Percentiles rank a stretch among this genome's conserved stretches.
Conservation (phyloP, 768 basidiomycete species). For the Lyophyllum atratum region DNA sequence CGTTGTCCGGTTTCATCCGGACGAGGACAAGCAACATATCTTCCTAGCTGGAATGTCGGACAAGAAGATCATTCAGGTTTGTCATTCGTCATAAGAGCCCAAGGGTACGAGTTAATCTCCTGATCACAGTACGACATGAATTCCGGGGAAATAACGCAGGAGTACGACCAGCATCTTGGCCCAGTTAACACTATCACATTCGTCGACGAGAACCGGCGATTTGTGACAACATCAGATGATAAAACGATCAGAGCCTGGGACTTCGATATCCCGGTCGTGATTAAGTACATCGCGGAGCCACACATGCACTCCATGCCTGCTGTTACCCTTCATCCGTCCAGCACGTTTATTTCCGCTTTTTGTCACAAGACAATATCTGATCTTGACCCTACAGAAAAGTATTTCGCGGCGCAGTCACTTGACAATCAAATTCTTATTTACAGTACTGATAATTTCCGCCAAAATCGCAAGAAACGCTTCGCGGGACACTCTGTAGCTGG, state of each 20-base stretch:
- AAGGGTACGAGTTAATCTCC: constrained; percentile 6
- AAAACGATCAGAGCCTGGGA: constrained; percentile 99
- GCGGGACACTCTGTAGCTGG: constrained; percentile 97
- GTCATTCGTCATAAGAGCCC: constrained; percentile 14
- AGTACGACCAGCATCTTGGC: constrained; percentile 98
- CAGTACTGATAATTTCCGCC: constrained; percentile 97
- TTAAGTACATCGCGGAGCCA: constrained; percentile 99
- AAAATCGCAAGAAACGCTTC: constrained; percentile 98
- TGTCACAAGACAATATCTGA: constrained; percentile 7
- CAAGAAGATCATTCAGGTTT: constrained; percentile 97
- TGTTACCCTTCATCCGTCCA: constrained; percentile 92
- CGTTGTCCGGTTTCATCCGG: constrained; percentile 94
- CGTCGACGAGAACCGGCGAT: constrained; percentile 96
- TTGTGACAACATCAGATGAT: constrained; percentile 98
- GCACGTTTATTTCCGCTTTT: constrained; percentile 51
- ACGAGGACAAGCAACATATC: constrained; percentile 92
- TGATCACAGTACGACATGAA: constrained; percentile 89
- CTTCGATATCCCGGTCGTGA: constrained; percentile 98
- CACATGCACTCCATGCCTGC: constrained; percentile 99
- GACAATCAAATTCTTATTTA: constrained; percentile 99
- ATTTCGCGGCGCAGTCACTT: constrained; percentile 95
- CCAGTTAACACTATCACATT: constrained; percentile 99
- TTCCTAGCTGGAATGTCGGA: constrained; percentile 99
- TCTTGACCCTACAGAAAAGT: constrained; percentile 63
- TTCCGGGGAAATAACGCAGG: constrained; percentile 93